Base-by-base conservation (phyloP, 2,329 filamentous ascomycete genomes). In the Ophiostoma ips region DNA sequence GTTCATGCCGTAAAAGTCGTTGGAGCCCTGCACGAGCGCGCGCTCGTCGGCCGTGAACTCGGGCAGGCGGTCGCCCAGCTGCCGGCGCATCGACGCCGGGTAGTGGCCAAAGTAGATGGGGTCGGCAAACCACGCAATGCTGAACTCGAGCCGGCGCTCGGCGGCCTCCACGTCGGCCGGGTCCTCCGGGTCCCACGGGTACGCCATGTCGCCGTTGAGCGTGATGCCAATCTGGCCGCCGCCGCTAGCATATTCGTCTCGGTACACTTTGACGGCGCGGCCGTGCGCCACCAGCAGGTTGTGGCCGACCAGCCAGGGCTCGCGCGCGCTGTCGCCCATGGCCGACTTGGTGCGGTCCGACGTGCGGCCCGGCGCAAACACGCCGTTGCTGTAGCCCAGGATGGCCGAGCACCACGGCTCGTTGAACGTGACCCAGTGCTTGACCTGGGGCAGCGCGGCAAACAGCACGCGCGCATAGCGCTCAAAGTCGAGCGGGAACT, bases 1-100 rank as follows among this genome's bases (percentile, higher is more conserved):
- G 71, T 94, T 94, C 85, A 90, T 90, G 64, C 86, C 87, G 66
- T 94, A 94, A 67, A 94, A 94, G 70, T 94, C 87, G 64, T 92
- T 92, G 62, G 82, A 87, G n/a, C 84, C 86, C 60, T 83, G 73
- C 43, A 94, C 79, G n/a, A 92, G 71, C 2, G 76, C 77, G 21
- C 71, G 65, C 62, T 94, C 86, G 57, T 86, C 83, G 0, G 73
- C 65, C 0, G 83, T 87, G 64, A 85, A 92, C 41, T 71, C 69
- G 5, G 87, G 87, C 45, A 94, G 74, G 13, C 86, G 79, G 62
- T 82, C 73, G 50, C 87, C 86, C 16, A 94, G 79, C 69, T 94
- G 87, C 62, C 79, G 77, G 52, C 77, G 73, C 86, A 94, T 94
- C 53, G 82, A 87, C 53, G 78, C 84, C 8, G 87, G 87, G 66